Evolutionary conservation across 1,284 basidiomycete species (phyloP), one percentile per base, ranked within the genome.

Genomic region (Ceratobasidium sp.): DNA sequence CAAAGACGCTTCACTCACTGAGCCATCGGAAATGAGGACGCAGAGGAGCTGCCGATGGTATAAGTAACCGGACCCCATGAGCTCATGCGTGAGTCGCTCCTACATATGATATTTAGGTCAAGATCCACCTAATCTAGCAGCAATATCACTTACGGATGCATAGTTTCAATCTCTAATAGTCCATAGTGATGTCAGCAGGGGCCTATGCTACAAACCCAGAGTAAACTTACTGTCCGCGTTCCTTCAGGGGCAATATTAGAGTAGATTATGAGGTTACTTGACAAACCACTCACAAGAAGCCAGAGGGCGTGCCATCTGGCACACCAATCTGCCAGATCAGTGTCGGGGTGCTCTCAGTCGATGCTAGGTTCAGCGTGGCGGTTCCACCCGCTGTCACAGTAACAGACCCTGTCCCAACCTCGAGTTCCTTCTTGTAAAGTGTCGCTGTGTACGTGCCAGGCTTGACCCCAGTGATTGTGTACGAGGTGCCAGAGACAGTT

Each of bases 241-340:
- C 41, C 65, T 67, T 22, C 51, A n/a, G n/a, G n/a, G n/a, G n/a
- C 6, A 8, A 5, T 14, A 14, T 36, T 15, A 1, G 24, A 14
- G 22, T 62, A 7, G 45, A 22, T 41, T 41, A 5, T 41, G 11
- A 41, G 4, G 11, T 11, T 11, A 41, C 7, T 1, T 29, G n/a
- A n/a, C n/a, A n/a, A n/a, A n/a, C n/a, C n/a, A 54, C 64, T 53
- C n/a, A 67, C 57, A 86, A 81, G 80, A 86, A 85, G 80, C 84
- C 86, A 31, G 81, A 78, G 5, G 86, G 85, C 11, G 84, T 85
- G 44, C 86, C 86, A 77, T 87, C 86, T 19, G 84, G 82, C 36
- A 83, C 83, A 81, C 85, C 85, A 72, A 86, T 86, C 45, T 82
- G 82, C 85, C 86, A 87, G 54, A 86, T 84, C 1, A 79, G 83